Base-by-base conservation (phyloP, 2,329 filamentous ascomycete species). In the Helminthosporium solani region DNA sequence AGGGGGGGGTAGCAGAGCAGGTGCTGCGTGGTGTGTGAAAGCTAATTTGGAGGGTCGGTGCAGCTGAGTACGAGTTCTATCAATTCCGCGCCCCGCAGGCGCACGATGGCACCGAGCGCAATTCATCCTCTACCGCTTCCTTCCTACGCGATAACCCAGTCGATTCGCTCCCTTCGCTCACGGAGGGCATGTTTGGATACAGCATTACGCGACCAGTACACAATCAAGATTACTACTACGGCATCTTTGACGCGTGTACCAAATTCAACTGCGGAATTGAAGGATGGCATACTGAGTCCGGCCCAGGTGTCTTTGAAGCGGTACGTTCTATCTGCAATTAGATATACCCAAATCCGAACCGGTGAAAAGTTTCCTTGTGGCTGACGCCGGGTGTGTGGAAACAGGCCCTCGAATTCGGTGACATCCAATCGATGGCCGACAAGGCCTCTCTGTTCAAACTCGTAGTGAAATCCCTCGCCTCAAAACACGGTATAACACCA, bases 121-220 rank as follows among this genome's bases (percentile, higher is more conserved):
- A 83, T 53, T 80, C 79, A 7, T 83, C 85, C 23, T 84, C 87
- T 0, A 87, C 89, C 1, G 87, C 89, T 19, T 73, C 79, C 7
- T 95, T 88, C 68, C 80, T 95, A 30, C 79, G 82, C 61, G 75
- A 85, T 6, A 90, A 95, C 67, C 80, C 88, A 0, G 83, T 87
- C 12, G 76, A 85, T 39, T 71, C 83, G n/a, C 79, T 96, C 7
- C 89, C 89, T 0, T 77, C 87, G 19, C 74, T 96, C 40, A 95
- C 91, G 7, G 88, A 95, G 65, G 91, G 91, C 63, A 96, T 96
- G 91, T 96, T 96, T 61, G 91, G 90, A 48, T 96, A 96, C 75
- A 94, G 88, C 53, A 76, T 96, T 55, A 95, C 88, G 8, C 79
- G 90, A 18, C 88, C 91, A 0, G 82, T 91, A 1, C 89, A 95